Evolutionary conservation across 2,329 filamentous ascomycete genomes (phyloP).

Genomic region (Nannizziopsis arthrosporioides): DNA sequence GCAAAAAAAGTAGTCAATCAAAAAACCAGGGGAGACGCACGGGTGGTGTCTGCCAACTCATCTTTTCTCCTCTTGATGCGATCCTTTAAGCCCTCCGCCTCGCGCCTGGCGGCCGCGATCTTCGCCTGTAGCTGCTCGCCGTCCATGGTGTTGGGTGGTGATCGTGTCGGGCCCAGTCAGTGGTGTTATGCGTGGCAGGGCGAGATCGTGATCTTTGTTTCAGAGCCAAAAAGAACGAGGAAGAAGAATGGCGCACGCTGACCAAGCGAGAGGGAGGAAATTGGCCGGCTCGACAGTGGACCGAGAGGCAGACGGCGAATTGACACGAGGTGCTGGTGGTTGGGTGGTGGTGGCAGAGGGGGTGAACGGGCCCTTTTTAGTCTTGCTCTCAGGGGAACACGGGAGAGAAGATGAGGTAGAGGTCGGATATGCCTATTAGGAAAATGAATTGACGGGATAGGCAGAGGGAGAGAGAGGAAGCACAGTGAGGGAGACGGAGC

Average conservation of each 20-base stretch:
- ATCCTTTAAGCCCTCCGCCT: conserved; percentile 95
- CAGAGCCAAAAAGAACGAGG: too few relatives aligned
- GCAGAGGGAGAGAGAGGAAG: conserved; percentile 6
- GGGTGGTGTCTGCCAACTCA: conserved; percentile 92
- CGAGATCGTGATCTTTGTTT: too few relatives aligned
- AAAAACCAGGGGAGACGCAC: conserved; percentile 48
- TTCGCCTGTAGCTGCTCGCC: conserved; percentile 70
- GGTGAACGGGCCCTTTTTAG: background rate
- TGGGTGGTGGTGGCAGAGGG: background rate
- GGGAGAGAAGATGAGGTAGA: background rate
- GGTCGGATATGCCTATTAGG: background rate
- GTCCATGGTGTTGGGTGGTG: conserved; percentile 29
- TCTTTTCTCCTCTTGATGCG: conserved; percentile 99
- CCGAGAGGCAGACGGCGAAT: too few relatives aligned
- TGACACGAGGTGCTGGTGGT: background rate
- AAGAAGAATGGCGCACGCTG: background rate
- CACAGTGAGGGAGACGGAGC: conserved; percentile 10
- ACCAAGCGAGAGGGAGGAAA: background rate
- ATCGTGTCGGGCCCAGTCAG: too few relatives aligned
- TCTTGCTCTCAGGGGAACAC: background rate
- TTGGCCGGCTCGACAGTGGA: background rate
- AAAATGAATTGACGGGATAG: background rate
- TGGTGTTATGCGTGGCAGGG: too few relatives aligned
- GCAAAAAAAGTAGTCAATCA: background rate
- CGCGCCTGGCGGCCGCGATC: conserved; percentile 83